These are phyloP conservation scores for Naganishia vaughanmartiniae DNA, from an alignment of 768 basidiomycete species.

Conservation along the genomic window DNA sequence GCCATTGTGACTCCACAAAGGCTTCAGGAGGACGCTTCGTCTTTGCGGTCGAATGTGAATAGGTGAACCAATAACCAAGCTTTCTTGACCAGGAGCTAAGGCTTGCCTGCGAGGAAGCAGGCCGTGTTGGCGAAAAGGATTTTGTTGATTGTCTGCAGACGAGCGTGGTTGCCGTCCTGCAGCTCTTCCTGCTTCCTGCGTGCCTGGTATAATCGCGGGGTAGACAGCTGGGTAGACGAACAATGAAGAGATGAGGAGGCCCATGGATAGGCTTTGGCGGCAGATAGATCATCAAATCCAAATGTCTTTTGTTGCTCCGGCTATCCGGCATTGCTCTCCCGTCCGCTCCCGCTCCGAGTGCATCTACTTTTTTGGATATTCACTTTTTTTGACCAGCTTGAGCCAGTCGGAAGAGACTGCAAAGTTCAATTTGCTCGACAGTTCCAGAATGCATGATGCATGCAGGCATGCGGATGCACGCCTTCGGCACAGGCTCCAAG, in stretches of 20 bases:
- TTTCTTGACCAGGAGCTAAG: neutral
- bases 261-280: no score
- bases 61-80: neutral
- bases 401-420: no score
- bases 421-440: no score
- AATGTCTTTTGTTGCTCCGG: constrained; percentile 9
- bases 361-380: no score
- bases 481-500: no score
- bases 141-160: neutral
- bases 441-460: no score
- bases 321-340: neutral
- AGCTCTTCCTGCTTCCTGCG: neutral
- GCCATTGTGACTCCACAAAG: neutral
- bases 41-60: neutral
- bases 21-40: neutral
- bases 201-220: neutral
- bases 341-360: neutral
- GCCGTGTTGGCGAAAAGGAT: neutral
- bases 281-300: neutral
- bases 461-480: no score
- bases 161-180: no score
- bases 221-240: neutral
- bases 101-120: neutral
- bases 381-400: no score
- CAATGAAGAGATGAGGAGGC: neutral